Evolutionary conservation across 176 grass and related monocot species (phyloP), one percentile per base, ranked within the genome.

Genomic region (Musa troglodytarum): DNA sequence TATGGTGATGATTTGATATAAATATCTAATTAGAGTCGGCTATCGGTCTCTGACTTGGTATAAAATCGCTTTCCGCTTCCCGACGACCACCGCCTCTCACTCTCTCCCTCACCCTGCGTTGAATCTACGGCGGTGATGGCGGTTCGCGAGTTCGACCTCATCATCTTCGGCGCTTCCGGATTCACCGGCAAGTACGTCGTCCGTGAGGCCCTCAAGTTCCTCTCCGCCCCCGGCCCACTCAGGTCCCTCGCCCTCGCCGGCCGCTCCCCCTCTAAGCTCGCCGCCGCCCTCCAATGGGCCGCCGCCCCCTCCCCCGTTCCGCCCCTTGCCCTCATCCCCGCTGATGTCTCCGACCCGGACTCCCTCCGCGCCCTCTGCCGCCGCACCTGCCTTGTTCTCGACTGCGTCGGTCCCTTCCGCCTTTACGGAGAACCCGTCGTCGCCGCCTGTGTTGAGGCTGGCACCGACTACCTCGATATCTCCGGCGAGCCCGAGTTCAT

Each of bases 101-200:
- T 49, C 62, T 10, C 1, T 8, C 16, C 24, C 3, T 29, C 54
- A 63, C 64, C 22, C 43, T 57, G 1, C 19, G 13, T 65, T 73
- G 79, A 79, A 77, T 80, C 77, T 17, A 19, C 73, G 83, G 62
- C 61, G 72, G 63, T 25, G 61, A 17, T 65, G 71, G 50, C 19
- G 69, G 64, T 71, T 71, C 78, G 83, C 74, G 76, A 83, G 77
- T 92, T 92, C 87, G 89, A 92, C 71, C 74, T 96, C 34, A 81
- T 96, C 76, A 90, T 96, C 79, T 80, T 96, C 53, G 93, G 93
- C 15, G 93, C 93, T 28, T 96, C 93, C 23, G 93, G 93, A 61
- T 96, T 92, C 93, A 96, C 93, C 0, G 87, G 93, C 16, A 87
- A 90, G 79, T 90, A 92, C 81, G 93, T 90, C 69, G 72, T 96